phyloP scores from a whole-genome alignment of 371 early-diverging fungal species.

The Mucor lusitanicus region DNA sequence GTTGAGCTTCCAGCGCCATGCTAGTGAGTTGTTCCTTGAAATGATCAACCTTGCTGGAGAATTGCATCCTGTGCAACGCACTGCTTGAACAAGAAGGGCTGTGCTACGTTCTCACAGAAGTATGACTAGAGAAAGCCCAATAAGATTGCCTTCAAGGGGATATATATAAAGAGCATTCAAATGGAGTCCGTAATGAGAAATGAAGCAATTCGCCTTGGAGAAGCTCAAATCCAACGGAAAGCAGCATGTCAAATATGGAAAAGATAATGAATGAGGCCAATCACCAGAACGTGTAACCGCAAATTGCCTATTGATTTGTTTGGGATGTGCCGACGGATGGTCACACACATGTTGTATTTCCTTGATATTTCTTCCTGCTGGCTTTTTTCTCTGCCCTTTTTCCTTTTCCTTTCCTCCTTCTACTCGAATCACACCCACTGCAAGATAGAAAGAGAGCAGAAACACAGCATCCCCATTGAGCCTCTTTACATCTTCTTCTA shows the following conservation, averaged over 20 bases:
- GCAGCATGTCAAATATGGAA: background rate
- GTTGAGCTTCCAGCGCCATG: background rate
- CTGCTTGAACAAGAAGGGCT: background rate
- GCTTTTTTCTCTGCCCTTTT: background rate
- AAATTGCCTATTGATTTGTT: background rate
- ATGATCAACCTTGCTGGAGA: background rate
- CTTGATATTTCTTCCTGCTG: background rate
- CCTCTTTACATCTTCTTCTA: background rate
- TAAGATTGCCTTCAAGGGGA: background rate
- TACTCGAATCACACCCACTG: background rate
- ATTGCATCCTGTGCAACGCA: background rate
- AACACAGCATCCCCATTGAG: background rate
- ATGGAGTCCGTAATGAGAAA: background rate
- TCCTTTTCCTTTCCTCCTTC: background rate
- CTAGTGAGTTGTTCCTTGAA: background rate
- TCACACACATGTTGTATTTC: background rate
- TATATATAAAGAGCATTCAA: background rate
- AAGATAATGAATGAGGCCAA: background rate
- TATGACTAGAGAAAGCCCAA: background rate
- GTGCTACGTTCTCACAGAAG: background rate
- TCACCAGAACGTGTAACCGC: background rate
- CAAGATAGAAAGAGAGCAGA: background rate
- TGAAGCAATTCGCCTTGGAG: background rate
- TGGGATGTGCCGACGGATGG: background rate
- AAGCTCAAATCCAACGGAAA: background rate